Conservation (phyloP, 768 basidiomycete species). For the Lactifluus rugatus region DNA sequence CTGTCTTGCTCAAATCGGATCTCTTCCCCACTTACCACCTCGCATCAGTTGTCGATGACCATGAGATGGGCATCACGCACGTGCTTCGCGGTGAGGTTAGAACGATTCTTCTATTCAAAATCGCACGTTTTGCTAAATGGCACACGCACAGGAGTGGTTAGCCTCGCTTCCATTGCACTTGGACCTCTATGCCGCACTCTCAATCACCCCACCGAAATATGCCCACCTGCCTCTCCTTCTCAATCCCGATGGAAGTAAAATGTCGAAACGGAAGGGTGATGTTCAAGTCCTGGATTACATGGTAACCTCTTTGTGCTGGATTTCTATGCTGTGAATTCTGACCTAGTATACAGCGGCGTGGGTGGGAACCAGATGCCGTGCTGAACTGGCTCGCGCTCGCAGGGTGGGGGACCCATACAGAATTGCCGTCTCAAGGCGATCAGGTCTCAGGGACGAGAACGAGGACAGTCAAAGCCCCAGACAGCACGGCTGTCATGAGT, state of each 20-base stretch:
- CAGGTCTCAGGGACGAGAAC: constrained; percentile 16
- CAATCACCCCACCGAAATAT: constrained; percentile 64
- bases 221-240: constrained; percentile 87
- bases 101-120: background rate
- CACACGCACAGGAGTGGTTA: constrained; percentile 74
- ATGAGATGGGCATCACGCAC: constrained; percentile 93
- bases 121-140: background rate
- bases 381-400: constrained; percentile 90
- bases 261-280: constrained; percentile 90
- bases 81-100: constrained; percentile 87
- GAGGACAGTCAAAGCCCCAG: constrained; percentile 36
- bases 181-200: constrained; percentile 75
- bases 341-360: constrained; percentile 44
- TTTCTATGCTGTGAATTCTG: background rate
- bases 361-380: constrained; percentile 85
- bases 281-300: constrained; percentile 82
- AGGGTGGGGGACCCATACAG: constrained; percentile 72
- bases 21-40: constrained; percentile 93
- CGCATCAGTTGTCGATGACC: constrained; percentile 92
- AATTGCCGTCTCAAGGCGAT: constrained; percentile 24
- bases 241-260: constrained; percentile 85
- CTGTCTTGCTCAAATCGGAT: constrained; percentile 87
- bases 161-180: constrained; percentile 88
- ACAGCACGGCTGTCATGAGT: constrained; percentile 55
- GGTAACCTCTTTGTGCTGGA: constrained; percentile 33